These are phyloP conservation scores for Zygosaccharomyces pseudobailii DNA, from an alignment of 1,139 yeast genomes.

Conservation along the genomic window DNA sequence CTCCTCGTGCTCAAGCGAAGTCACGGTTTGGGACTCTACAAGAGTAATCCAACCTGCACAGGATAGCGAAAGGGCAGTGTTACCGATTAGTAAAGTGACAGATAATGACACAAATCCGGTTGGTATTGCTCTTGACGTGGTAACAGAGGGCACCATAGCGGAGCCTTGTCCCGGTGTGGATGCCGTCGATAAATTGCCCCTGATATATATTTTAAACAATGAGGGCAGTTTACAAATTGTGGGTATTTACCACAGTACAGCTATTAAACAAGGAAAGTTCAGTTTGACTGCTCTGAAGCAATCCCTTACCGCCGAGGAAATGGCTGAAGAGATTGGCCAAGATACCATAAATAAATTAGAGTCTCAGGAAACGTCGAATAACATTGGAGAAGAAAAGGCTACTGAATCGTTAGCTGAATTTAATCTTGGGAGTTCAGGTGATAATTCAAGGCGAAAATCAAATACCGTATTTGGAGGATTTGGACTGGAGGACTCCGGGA, in stretches of 20 bases:
- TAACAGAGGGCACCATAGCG: constrained; percentile 40
- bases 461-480: constrained; percentile 2
- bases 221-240: constrained; percentile 60
- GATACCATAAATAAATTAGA: neutral
- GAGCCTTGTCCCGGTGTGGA: constrained; percentile 60
- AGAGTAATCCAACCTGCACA: constrained; percentile 44
- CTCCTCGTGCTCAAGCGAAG: constrained; percentile 60
- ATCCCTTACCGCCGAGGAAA: neutral
- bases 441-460: neutral
- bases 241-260: constrained; percentile 55
- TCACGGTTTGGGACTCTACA: constrained; percentile 39
- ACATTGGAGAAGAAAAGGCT: too few relatives aligned
- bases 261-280: constrained; percentile 38
- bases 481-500: constrained; percentile 7
- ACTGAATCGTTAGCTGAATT: too few relatives aligned
- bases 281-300: constrained; percentile 13
- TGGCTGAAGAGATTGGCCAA: neutral
- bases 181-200: constrained; percentile 54
- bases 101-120: constrained; percentile 66
- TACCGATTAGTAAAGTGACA: constrained; percentile 62
- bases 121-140: constrained; percentile 61
- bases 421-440: neutral
- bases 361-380: neutral
- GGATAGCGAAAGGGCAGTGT: constrained; percentile 64
- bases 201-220: constrained; percentile 56